phyloP scores from a whole-genome alignment of 2,329 filamentous ascomycete genomes.

The Myriangium duriaei region DNA sequence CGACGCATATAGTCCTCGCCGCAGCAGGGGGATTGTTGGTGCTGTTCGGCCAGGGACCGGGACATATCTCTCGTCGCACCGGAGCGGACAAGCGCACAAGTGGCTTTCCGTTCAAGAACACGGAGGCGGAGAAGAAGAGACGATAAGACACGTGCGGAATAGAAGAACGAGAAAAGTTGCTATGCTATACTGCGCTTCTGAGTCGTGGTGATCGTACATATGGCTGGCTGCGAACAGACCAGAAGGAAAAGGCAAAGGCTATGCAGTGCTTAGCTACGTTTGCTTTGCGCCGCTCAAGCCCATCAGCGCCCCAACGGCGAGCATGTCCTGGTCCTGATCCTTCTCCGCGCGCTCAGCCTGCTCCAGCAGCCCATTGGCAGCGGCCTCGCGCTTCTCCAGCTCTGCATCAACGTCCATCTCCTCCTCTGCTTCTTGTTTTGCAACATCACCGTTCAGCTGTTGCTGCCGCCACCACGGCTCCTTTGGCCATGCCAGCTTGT shows the following conservation, averaged over 20 bases:
- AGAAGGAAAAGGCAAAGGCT: too few relatives aligned
- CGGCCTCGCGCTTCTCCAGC: conserved; percentile 36
- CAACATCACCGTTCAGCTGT: background rate
- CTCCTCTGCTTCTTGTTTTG: background rate
- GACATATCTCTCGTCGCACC: conserved; percentile 47
- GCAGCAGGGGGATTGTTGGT: conserved; percentile 50
- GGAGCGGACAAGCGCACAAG: conserved; percentile 52
- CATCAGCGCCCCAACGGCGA: conserved; percentile 14
- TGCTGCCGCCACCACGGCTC: conserved; percentile 4
- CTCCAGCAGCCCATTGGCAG: conserved; percentile 27
- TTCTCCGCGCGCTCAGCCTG: conserved; percentile 9
- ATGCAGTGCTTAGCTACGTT: too few relatives aligned
- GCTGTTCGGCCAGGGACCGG: conserved; percentile 42
- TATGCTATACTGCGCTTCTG: too few relatives aligned
- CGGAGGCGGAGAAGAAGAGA: conserved; percentile 42
- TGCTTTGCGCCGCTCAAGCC: conserved; percentile 10
- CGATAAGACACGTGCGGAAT: too few relatives aligned
- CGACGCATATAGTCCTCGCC: conserved; percentile 35
- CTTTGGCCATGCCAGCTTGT: conserved; percentile 5
- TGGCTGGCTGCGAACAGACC: too few relatives aligned
- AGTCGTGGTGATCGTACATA: too few relatives aligned
- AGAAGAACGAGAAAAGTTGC: too few relatives aligned
- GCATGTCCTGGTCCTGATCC: conserved; percentile 13
- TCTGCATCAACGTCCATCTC: conserved; percentile 30
- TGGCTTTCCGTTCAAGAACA: conserved; percentile 52